Base-by-base conservation (phyloP, 2,329 filamentous ascomycete species). In the Exophiala sideris region DNA sequence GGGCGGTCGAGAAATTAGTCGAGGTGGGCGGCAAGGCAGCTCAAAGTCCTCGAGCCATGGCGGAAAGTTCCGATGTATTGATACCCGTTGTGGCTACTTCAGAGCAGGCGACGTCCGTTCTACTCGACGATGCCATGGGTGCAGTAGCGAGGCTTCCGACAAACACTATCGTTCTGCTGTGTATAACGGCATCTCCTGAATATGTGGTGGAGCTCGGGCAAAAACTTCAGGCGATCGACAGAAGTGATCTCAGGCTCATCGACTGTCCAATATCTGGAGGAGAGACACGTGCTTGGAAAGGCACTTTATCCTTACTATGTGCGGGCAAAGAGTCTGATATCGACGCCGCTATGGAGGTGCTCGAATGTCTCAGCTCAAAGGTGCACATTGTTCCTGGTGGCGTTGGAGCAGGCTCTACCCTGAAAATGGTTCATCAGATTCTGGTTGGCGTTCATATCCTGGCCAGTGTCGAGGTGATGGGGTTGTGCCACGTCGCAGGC, bases 221-320 rank as follows among this genome's bases (percentile, higher is more conserved):
- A n/a, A 3, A 18, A 2, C 14, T 49, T 7, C 5, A 16, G 6
- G 33, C 16, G 5, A 12, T 12, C 8, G 33, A 18, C 33, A 32
- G 45, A 7, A 6, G 12, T 9, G 45, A 48, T 16, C 38, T 48
- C 34, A 8, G 5, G 7, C 7, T 48, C 8, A 38, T 48, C 8
- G 45, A 48, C 24, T 48, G 45, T 39, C 45, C 45, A 9, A 18
- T 48, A 8, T 48, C 45, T 6, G 45, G 45, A 18, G 45, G 45
- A 6, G 45, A 38, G 11, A 14, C 16, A 7, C 45, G 45, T 21
- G 45, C 45, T 20, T 20, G 33, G 33, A 8, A 16, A 9, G 45
- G 45, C 16, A 38, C 45, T 18, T 9, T 48, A 9, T 48, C 45
- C n/a, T 14, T 48, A 18, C 45, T 48, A 5, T 48, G 34, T 21